These are phyloP conservation scores for Pyrenophora graminea DNA, from an alignment of 2,329 filamentous ascomycete genomes.

Conservation along the genomic window DNA sequence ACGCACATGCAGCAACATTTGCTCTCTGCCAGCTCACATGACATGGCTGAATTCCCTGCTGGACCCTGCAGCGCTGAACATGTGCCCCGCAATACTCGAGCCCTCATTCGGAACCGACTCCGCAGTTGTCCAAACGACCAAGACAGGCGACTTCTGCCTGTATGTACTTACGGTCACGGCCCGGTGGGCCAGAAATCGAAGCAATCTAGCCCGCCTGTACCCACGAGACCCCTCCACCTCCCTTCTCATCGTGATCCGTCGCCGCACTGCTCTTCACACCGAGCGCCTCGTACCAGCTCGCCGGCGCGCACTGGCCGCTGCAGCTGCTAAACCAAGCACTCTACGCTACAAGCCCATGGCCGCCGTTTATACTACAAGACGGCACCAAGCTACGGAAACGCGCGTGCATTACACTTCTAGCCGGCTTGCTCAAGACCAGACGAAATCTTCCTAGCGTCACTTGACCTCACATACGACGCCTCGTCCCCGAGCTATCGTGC, in stretches of 20 bases:
- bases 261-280: conserved; percentile 21
- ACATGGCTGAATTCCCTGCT: conserved; percentile 11
- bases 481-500: conserved; percentile 12
- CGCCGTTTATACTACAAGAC: conserved; percentile 23
- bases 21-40: conserved; percentile 14
- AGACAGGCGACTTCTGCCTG: conserved; percentile 14
- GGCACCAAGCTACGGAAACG: conserved; percentile 27
- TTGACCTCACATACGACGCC: conserved; percentile 30
- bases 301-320: conserved; percentile 20
- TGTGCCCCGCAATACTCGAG: conserved; percentile 23
- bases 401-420: conserved; percentile 27
- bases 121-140: conserved; percentile 9
- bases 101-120: conserved; percentile 19
- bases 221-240: conserved; percentile 41
- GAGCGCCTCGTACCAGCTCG: conserved; percentile 15
- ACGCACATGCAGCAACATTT: too few relatives aligned
- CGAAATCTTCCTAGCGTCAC: conserved; percentile 35
- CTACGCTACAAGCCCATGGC: conserved; percentile 26
- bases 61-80: conserved; percentile 28
- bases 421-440: conserved; percentile 25
- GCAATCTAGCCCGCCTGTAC: conserved; percentile 33
- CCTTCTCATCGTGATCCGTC: conserved; percentile 24
- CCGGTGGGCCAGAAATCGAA: conserved; percentile 25
- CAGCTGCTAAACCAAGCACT: conserved; percentile 23
- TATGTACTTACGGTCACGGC: conserved; percentile 23